Base-by-base conservation (phyloP, 2,329 filamentous ascomycete genomes). In the Stylonectria norvegica region DNA sequence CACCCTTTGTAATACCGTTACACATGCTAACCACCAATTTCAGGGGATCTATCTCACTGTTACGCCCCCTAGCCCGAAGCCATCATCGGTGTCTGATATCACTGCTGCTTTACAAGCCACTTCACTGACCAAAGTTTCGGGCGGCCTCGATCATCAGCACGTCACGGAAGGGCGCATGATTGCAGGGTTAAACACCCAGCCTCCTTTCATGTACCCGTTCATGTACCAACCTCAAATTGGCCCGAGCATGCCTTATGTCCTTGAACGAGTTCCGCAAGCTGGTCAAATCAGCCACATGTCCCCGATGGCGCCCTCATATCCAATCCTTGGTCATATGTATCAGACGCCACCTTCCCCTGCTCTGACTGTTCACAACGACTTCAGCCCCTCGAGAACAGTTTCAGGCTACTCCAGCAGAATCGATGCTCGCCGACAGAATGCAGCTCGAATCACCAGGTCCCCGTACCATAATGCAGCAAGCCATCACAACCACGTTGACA, bases 401-500 rank as follows among this genome's bases (percentile, higher is more conserved):
- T 55, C 65, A 9, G 43, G 55, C 1, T 63, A 61, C 38, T 49
- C 53, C 3, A 64, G 67, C 25, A 48, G 67, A 27, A 48, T 56
- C 14, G 69, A 73, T 19, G 53, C 58, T 37, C 73, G 73, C 9
- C 71, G 75, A 35, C 71, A 78, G 43, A 69, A 74, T 53, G 70
- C 71, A 17, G 63, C 68, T 42, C 64, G 73, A 16, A 61, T 75
- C 27, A 62, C 63, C 33, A 57, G 75, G 49, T 65, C 71, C 10
- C 59, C 69, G n/a, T 69, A 70, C 40, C 70, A 70, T 50, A 74
- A 68, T 40, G 62, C 67, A 5, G 61, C 69, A 2, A 70, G 70
- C 20, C 73, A 79, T 44, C 78, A 82, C 53, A 84, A 83, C 42
- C 71, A 79, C 17, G 80, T 84, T 5, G 79, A 83, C 45, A 70